Evolutionary conservation across 2,329 filamentous ascomycete genomes (phyloP), one percentile per base, ranked within the genome.

Genomic region (Fusarium nodosum): DNA sequence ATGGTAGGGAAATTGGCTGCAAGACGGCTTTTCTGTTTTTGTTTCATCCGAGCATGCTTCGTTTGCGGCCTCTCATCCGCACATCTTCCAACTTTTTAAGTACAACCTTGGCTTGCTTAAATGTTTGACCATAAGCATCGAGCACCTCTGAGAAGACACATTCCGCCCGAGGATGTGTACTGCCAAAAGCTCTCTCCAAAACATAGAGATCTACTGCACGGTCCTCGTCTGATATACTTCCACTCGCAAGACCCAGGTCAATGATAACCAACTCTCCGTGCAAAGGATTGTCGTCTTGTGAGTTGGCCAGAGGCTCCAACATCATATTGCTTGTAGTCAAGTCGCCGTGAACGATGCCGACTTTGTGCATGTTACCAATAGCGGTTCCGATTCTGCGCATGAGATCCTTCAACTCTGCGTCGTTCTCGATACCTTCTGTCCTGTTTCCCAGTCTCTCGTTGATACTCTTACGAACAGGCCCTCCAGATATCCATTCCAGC

Each of bases 291-390:
- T 68, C 56, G 30, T 72, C 69, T 11, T 72, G 69, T 7, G 69
- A 56, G 8, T 53, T 70, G 15, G 69, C 74, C n/a, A 72, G 53
- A 22, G 75, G 76, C 16, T 84, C 83, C 71, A 98, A 78, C 91
- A 99, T 97, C 82, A 99, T 86, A 81, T 99, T 99, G 81, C 94
- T 97, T 68, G 94, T 99, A 64, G 96, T 99, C 81, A 99, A 81
- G 82, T 99, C 96, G 41, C 96, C 96, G 82, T 99, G 96, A 62
- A 97, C 90, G 58, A 98, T 88, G 18, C 95, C 95, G n/a, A 89
- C 86, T 56, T 86, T 87, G 83, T 99, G 96, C 83, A 99, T 83
- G 56, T 79, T 85, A 10, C 92, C 94, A 18, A 97, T 87, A 3
- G 90, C 89, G 7, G 78, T 76, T 1, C 93, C 94, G 63, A 97